phyloP scores from a whole-genome alignment of 108 stramenopile genomes.

The Aurantiochytrium sp. region DNA sequence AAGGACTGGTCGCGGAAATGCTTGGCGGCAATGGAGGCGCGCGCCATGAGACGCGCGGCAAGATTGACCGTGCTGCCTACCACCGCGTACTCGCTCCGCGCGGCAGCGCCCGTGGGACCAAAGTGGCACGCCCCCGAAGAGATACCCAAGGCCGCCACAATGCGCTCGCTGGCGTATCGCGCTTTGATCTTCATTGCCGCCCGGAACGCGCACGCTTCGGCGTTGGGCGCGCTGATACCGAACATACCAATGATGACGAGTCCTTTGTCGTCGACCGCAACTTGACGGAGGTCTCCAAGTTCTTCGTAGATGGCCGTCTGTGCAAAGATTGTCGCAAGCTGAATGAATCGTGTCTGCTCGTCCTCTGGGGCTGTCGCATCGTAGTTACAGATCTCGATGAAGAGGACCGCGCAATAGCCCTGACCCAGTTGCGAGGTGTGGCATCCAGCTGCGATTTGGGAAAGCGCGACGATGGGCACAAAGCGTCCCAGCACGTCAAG shows the following conservation, averaged over 20 bases:
- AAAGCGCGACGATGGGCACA: neutral
- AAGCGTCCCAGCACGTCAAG: neutral
- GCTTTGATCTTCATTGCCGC: neutral
- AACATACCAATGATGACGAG: conserved; percentile 7
- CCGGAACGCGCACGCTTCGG: neutral
- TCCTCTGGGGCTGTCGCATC: neutral
- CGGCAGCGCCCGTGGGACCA: neutral
- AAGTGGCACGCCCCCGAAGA: conserved; percentile 17
- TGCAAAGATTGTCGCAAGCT: neutral
- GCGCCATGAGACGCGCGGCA: neutral
- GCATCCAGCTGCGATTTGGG: neutral
- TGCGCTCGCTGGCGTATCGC: neutral
- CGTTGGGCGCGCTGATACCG: neutral
- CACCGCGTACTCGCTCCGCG: neutral
- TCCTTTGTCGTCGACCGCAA: conserved; percentile 10
- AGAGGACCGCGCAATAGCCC: neutral
- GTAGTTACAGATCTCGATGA: neutral
- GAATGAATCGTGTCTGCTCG: neutral
- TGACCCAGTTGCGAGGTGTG: neutral
- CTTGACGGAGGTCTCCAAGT: neutral
- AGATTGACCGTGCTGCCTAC: conserved; percentile 14
- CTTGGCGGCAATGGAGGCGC: neutral
- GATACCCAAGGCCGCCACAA: neutral
- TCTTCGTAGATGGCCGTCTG: neutral
- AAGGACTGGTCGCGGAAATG: neutral